Evolutionary conservation across 164 flowering plant species (phyloP), one percentile per base, ranked within the genome.

Genomic region (Nymphaea colorata): DNA sequence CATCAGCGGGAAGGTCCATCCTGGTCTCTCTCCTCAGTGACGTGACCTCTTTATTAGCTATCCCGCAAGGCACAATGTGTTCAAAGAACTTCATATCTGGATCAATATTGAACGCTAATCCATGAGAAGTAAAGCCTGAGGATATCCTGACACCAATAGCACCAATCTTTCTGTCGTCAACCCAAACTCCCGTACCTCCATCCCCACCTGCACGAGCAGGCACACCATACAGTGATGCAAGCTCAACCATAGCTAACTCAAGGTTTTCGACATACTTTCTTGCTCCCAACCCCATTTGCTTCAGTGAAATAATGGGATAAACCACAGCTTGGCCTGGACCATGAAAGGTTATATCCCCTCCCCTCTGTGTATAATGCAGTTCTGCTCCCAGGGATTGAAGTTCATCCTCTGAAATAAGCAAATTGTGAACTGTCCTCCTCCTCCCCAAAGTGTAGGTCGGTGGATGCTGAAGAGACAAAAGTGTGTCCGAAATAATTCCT

Each of bases 41-140:
- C 16, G 97, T 91, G 42, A 94, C 96, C 57, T 80, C 90, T 77
- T 89, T 94, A 78, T 85, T 87, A 18, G 84, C 79, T 75, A 91
- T 88, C 65, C 98, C 98, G 78, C 98, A 94, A 64, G 98, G 98
- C 71, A 94, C 92, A 61, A 91, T 94, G 67, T 91, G 85, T 78
- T 83, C 82, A 74, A 89, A 94, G 62, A 84, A 91, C 69, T 68
- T 78, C 73, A 94, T 47, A 84, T 93, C 93, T 15, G 98, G 98
- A 81, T 91, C 83, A 45, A 93, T 86, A 68, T 93, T 93, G 73
- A 89, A 93, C 6, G 98, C 96, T 81, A 93, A 69, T 15, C 98
- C 97, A 77, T 93, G 98, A 62, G 93, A 93, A 4, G 97, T 89
- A 67, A 94, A 79, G 42, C 97, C 95, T 42, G 88, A 78, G 6